Conservation (phyloP, 1,284 basidiomycete species). For the Cryptococcus sp. region DNA sequence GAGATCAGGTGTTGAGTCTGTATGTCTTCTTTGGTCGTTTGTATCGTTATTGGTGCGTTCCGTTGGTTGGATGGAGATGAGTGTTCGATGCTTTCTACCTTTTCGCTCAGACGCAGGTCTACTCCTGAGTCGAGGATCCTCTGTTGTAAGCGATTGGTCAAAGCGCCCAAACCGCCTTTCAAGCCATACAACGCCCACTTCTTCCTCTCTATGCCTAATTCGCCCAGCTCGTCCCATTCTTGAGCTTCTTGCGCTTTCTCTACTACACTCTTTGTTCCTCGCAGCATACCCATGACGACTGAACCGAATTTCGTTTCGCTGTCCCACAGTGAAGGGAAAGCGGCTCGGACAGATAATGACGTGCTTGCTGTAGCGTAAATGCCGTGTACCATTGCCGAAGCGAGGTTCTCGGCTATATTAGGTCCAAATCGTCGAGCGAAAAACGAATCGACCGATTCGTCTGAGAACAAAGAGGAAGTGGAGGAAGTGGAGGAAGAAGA, state of each 20-base stretch:
- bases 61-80: background rate
- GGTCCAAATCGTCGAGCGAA: conserved; percentile 73
- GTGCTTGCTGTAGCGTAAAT: conserved; percentile 87
- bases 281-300: conserved; percentile 67
- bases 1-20: conserved; percentile 10
- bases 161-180: conserved; percentile 68
- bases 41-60: conserved; percentile 1
- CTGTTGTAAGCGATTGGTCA: conserved; percentile 63
- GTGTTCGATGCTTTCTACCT: conserved; percentile 1
- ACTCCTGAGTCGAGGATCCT: conserved; percentile 60
- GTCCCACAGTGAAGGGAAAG: conserved; percentile 73
- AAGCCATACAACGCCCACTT: conserved; percentile 47
- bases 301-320: conserved; percentile 67
- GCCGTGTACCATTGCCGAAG: conserved; percentile 85
- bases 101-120: conserved; percentile 58
- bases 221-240: conserved; percentile 60
- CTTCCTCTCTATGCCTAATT: conserved; percentile 37
- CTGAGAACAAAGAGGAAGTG: conserved; percentile 39
- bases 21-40: conserved; percentile 6
- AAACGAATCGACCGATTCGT: conserved; percentile 83
- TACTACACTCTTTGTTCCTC: conserved; percentile 41
- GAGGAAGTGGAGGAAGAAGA: no score
- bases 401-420: conserved; percentile 69
- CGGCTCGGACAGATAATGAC: conserved; percentile 69
- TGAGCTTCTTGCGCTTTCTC: conserved; percentile 45